phyloP scores from a whole-genome alignment of 768 basidiomycete genomes.

The Exidia glandulosa region DNA sequence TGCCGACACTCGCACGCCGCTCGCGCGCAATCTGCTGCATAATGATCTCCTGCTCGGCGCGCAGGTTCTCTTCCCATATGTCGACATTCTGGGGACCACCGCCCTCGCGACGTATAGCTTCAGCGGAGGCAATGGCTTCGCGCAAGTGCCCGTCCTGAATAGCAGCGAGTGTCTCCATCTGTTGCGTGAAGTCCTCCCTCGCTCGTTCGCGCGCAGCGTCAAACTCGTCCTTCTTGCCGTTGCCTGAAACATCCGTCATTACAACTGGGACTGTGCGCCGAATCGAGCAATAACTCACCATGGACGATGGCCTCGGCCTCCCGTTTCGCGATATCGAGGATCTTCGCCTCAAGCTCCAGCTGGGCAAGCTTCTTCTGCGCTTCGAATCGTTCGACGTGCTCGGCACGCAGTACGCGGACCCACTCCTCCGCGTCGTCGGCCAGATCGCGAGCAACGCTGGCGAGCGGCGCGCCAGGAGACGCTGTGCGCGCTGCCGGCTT shows the following conservation, averaged over 20 bases:
- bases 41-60: not conserved
- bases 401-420: not conserved
- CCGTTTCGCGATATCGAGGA: not conserved
- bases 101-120: not conserved
- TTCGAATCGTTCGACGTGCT: not conserved
- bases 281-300: too few species aligned
- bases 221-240: not conserved
- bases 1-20: not conserved
- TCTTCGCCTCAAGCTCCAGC: not conserved
- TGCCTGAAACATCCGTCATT: not conserved
- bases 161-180: not conserved
- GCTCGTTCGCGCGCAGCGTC: not conserved
- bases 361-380: not conserved
- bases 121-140: not conserved
- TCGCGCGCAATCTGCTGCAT: not conserved
- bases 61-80: not conserved
- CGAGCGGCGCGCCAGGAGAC: not conserved
- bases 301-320: not conserved
- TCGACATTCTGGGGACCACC: too few species aligned
- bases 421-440: not conserved
- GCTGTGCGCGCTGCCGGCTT: not conserved
- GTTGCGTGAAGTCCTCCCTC: not conserved
- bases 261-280: too few species aligned
- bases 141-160: not conserved
- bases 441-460: not conserved